phyloP scores from a whole-genome alignment of 2,329 filamentous ascomycete species.

The Geosmithia morbida region DNA sequence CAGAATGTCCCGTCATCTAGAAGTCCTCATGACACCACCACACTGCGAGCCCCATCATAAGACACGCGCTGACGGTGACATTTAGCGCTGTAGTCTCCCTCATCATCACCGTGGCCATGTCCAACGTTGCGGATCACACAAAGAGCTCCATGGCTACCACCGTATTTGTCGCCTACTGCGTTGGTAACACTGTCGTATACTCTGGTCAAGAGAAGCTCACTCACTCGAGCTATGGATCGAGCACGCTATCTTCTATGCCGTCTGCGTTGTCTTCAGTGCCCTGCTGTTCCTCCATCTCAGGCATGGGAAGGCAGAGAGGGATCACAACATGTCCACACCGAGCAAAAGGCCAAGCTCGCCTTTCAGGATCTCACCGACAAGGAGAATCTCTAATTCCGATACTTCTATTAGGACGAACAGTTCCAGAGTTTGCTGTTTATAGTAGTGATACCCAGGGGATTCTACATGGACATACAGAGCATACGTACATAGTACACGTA shows the following conservation, averaged over 20 bases:
- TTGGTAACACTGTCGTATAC: constrained; percentile 26
- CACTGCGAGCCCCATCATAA: constrained; percentile 51
- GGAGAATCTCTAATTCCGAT: constrained; percentile 10
- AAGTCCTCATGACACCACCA: constrained; percentile 49
- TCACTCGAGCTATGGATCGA: constrained; percentile 33
- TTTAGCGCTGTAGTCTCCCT: constrained; percentile 57
- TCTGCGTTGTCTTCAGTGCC: constrained; percentile 18
- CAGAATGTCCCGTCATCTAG: constrained; percentile 61
- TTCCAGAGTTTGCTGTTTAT: not conserved
- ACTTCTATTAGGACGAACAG: constrained; percentile 3
- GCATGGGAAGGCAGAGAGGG: constrained; percentile 20
- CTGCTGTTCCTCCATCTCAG: constrained; percentile 16
- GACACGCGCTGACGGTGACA: constrained; percentile 59
- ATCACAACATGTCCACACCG: constrained; percentile 6
- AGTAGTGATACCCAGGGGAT: no score
- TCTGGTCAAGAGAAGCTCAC: constrained; percentile 21
- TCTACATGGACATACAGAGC: no score
- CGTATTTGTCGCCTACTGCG: constrained; percentile 25
- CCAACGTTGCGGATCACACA: constrained; percentile 28
- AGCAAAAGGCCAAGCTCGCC: constrained; percentile 13
- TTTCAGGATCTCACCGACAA: constrained; percentile 18
- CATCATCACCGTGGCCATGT: constrained; percentile 34
- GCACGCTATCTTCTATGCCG: constrained; percentile 21
- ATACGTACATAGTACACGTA: no score
- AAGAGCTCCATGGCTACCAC: constrained; percentile 25